phyloP scores from a whole-genome alignment of 108 stramenopile genomes.

The Conticribra guillardii region DNA sequence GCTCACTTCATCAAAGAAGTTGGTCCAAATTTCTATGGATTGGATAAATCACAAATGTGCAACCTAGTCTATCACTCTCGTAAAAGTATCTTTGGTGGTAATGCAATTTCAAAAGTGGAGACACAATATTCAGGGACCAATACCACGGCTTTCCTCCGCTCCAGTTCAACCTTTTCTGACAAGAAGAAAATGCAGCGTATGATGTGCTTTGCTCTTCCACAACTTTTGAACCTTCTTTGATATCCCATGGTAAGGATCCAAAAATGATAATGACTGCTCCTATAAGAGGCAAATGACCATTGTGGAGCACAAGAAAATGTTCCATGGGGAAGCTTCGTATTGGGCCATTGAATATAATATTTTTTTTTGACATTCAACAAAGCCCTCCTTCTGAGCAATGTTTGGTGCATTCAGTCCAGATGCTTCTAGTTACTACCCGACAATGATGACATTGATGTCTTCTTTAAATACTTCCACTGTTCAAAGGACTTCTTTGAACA shows the following conservation, averaged over 20 bases:
- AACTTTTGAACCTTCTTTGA: conserved; percentile 1
- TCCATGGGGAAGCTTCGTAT: too few relatives aligned
- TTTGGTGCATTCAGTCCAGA: too few relatives aligned
- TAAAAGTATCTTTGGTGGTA: conserved; percentile 1
- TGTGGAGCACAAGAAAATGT: too few relatives aligned
- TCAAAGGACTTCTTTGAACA: too few relatives aligned
- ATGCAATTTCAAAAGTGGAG: conserved; percentile 3
- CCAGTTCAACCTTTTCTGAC: conserved; percentile 4
- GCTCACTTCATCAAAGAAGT: conserved; percentile 4
- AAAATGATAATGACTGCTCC: too few relatives aligned
- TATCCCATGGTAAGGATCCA: conserved; percentile 13
- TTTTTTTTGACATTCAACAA: too few relatives aligned
- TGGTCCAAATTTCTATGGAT: not conserved
- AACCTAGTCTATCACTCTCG: conserved; percentile 15
- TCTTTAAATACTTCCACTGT: too few relatives aligned
- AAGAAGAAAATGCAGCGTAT: conserved; percentile 7
- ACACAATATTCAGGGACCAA: not conserved
- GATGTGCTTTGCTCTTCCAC: conserved; percentile 3
- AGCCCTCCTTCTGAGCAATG: too few relatives aligned
- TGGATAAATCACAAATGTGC: conserved; percentile 4
- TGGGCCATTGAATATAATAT: too few relatives aligned
- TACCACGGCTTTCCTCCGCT: not conserved
- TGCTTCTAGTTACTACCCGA: too few relatives aligned
- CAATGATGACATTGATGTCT: too few relatives aligned
- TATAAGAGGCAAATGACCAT: too few relatives aligned